A percentile compares a stretch with the other conserved stretches of the same genome.
Evolutionary conservation across 352 stramenopile species (phyloP).

Genomic region (Globisporangium irregulare): DNA sequence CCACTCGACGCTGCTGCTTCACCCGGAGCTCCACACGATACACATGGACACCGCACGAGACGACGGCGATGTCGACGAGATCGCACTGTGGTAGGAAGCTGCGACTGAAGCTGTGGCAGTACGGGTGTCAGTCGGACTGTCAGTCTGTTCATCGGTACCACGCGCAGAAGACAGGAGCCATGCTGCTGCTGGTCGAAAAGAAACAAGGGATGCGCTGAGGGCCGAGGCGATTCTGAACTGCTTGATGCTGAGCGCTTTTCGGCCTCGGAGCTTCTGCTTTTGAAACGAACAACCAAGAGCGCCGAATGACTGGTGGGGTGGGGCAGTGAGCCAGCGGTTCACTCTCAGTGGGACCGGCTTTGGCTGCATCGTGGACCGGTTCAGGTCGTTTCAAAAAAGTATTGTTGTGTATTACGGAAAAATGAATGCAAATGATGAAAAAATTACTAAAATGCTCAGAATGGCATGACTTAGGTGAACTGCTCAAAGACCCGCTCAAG

Average conservation of each 20-base stretch:
- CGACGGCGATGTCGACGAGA: background rate
- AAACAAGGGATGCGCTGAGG: background rate
- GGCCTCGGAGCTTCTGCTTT: background rate
- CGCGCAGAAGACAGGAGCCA: background rate
- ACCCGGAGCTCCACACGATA: background rate
- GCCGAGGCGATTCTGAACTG: conserved; percentile 16
- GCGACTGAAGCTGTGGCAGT: background rate
- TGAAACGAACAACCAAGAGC: background rate
- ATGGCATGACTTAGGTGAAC: conserved; percentile 56
- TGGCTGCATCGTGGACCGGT: background rate
- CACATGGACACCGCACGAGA: background rate
- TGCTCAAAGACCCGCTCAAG: conserved; percentile 93
- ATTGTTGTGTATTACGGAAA: background rate
- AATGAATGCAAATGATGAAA: background rate
- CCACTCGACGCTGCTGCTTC: background rate
- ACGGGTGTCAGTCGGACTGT: background rate
- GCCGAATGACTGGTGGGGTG: conserved; percentile 8
- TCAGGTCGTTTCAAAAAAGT: background rate
- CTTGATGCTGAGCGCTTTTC: background rate
- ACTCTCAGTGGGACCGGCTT: background rate
- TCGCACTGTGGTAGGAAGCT: background rate
- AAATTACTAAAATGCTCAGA: background rate
- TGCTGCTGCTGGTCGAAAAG: background rate
- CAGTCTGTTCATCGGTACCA: background rate
- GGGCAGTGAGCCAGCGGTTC: conserved; percentile 3